Evolutionary conservation across 179 eudicot species (phyloP).

Genomic region (Actinidia arguta): DNA sequence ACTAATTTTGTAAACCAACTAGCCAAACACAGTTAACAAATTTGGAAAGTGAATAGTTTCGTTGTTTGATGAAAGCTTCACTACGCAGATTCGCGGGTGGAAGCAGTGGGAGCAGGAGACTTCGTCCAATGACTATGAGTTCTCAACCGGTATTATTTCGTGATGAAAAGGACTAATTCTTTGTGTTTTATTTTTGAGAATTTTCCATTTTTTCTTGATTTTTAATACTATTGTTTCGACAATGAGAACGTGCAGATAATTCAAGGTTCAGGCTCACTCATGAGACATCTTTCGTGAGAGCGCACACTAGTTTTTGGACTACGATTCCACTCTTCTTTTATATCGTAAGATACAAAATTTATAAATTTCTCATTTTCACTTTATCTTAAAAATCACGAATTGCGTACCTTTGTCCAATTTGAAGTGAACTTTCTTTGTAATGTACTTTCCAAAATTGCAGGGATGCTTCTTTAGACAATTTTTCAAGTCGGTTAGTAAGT

Average conservation of each 20-base stretch:
- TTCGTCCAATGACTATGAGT: conserved; percentile 45
- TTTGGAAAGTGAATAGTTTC: neutral
- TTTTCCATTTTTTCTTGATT: neutral
- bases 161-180: neutral
- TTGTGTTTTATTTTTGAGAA: neutral
- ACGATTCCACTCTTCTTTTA: conserved; percentile 77
- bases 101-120: conserved; percentile 87
- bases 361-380: conserved; percentile 1
- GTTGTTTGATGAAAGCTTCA: neutral
- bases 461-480: conserved; percentile 95
- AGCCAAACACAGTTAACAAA: too few species aligned
- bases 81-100: conserved; percentile 86
- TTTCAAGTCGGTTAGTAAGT: conserved; percentile 76
- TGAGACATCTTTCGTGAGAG: conserved; percentile 92
- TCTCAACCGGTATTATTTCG: conserved; percentile 38
- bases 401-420: neutral
- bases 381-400: conserved; percentile 22
- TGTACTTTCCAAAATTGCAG: conserved; percentile 33
- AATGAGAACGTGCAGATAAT: conserved; percentile 42
- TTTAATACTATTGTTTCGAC: neutral
- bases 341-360: conserved; percentile 52
- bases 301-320: conserved; percentile 87
- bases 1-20: neutral
- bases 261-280: conserved; percentile 89
- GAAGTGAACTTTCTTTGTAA: neutral